phyloP scores from a whole-genome alignment of 2,329 filamentous ascomycete species.

The Geosmithia putterillii region DNA sequence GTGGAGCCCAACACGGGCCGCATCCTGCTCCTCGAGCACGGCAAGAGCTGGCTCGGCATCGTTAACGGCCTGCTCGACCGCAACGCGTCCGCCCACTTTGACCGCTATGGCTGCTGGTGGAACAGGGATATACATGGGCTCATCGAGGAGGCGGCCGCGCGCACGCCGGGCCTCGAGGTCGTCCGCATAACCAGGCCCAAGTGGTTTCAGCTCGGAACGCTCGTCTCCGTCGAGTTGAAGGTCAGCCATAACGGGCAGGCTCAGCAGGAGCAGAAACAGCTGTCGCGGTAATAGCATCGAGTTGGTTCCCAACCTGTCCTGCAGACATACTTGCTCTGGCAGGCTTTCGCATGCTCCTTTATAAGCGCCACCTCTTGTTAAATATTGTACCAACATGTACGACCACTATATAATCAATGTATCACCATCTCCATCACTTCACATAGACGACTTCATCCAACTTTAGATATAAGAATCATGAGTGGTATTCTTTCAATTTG shows the following conservation, averaged over 20 bases:
- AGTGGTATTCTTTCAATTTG: background rate
- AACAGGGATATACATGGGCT: conserved; percentile 49
- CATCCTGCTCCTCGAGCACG: conserved; percentile 52
- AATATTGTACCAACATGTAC: too few species aligned
- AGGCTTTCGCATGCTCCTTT: too few species aligned
- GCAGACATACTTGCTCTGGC: too few species aligned
- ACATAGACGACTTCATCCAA: too few species aligned
- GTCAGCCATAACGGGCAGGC: background rate
- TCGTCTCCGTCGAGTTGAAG: conserved; percentile 44
- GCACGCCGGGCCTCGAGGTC: conserved; percentile 42
- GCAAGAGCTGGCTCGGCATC: conserved; percentile 39
- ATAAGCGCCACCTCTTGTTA: too few species aligned
- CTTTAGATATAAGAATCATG: too few species aligned
- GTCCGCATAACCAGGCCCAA: conserved; percentile 40
- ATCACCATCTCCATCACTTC: too few species aligned
- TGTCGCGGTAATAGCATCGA: too few species aligned
- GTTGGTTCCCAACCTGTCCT: too few species aligned
- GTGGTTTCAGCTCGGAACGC: conserved; percentile 42
- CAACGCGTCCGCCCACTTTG: conserved; percentile 41
- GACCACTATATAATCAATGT: too few species aligned
- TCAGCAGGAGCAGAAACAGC: background rate
- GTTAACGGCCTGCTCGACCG: conserved; percentile 45
- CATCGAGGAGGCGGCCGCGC: conserved; percentile 33
- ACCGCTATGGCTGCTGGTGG: conserved; percentile 56
- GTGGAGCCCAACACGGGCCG: conserved; percentile 42